These are phyloP conservation scores for Naganishia vishniacii DNA, from an alignment of 768 basidiomycete genomes.

Conservation along the genomic window DNA sequence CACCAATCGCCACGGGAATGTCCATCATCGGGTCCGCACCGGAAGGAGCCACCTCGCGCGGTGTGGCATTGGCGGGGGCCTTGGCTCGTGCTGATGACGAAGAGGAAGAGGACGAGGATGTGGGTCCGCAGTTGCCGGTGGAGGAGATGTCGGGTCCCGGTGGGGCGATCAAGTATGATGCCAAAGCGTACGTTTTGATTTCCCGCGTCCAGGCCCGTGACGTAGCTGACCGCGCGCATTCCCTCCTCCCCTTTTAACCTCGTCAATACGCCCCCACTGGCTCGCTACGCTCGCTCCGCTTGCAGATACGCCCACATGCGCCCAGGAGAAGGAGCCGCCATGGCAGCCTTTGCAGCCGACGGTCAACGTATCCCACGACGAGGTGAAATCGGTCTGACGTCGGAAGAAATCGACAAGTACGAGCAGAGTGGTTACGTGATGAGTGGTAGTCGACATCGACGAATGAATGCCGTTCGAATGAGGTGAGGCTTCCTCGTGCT, in stretches of 20 bases:
- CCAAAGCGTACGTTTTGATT: conserved; percentile 54
- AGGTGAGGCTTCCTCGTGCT: not conserved
- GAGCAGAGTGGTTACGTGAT: conserved; percentile 94
- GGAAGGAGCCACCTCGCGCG: conserved; percentile 20
- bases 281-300: not conserved
- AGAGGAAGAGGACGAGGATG: conserved; percentile 58
- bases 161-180: conserved; percentile 59
- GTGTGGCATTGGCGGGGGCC: conserved; percentile 2
- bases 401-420: conserved; percentile 77
- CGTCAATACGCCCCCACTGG: not conserved
- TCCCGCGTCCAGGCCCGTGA: not conserved
- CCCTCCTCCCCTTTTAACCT: not conserved
- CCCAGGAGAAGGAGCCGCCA: conserved; percentile 92
- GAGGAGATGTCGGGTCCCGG: conserved; percentile 52
- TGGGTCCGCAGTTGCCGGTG: conserved; percentile 70
- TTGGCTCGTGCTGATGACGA: conserved; percentile 50
- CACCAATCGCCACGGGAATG: no score
- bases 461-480: conserved; percentile 99
- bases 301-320: conserved; percentile 73
- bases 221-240: not conserved
- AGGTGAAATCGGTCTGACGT: conserved; percentile 92
- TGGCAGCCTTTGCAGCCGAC: conserved; percentile 85
- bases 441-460: conserved; percentile 86
- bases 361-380: conserved; percentile 95
- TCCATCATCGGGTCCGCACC: conserved; percentile 31